Conservation (phyloP, 1,284 basidiomycete species). For the Ustilago shanxiensis region DNA sequence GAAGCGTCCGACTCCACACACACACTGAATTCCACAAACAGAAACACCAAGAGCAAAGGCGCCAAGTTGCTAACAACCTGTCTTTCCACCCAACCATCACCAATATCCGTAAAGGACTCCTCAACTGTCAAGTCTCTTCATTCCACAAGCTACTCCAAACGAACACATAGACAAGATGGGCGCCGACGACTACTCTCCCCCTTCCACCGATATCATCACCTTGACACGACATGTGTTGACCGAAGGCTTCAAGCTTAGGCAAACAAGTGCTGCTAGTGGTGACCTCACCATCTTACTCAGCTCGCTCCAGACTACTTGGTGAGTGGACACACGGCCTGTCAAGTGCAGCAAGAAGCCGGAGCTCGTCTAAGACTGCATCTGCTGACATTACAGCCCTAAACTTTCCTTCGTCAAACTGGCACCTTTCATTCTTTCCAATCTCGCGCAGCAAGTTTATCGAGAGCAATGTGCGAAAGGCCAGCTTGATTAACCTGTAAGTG, state of each 20-base stretch:
- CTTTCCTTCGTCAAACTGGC: not conserved
- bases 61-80: not conserved
- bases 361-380: no score
- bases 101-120: not conserved
- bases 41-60: no score
- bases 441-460: slow-evolving; percentile 83
- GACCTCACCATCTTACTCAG: slow-evolving; percentile 94
- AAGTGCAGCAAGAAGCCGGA: no score
- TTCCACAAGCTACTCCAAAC: not conserved
- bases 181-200: slow-evolving; percentile 58
- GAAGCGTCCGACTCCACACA: slow-evolving; percentile 9
- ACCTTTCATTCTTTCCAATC: not conserved
- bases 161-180: slow-evolving; percentile 36
- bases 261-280: slow-evolving; percentile 73
- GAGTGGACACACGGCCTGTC: slow-evolving; percentile 15
- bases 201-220: slow-evolving; percentile 67
- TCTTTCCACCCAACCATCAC: slow-evolving; percentile 1
- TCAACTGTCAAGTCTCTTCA: not conserved
- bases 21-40: not conserved
- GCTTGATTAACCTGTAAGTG: slow-evolving; percentile 93
- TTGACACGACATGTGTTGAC: slow-evolving; percentile 68
- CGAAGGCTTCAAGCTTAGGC: slow-evolving; percentile 57
- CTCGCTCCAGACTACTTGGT: slow-evolving; percentile 85
- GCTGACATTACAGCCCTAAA: not conserved
- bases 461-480: slow-evolving; percentile 94